Conservation (phyloP, 805 yeast genomes). For the Metschnikowia hibisci region DNA sequence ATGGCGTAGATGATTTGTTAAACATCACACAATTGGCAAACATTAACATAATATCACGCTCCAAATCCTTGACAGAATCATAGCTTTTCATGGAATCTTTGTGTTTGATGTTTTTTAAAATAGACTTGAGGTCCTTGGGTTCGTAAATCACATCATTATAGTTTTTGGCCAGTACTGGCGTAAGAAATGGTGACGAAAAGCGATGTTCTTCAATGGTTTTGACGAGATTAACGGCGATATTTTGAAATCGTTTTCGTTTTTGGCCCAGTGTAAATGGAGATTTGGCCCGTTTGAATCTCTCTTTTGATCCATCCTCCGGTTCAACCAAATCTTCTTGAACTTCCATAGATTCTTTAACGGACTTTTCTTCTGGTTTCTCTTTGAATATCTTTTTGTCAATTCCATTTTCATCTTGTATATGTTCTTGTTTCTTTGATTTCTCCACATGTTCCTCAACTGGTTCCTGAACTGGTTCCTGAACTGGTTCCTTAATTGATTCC, state of each 20-base stretch:
- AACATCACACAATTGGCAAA: constrained; percentile 84
- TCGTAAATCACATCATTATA: constrained; percentile 57
- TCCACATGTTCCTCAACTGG: too few species aligned
- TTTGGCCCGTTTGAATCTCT: not conserved
- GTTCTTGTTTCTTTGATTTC: too few species aligned
- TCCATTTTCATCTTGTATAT: too few species aligned
- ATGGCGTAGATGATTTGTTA: constrained; percentile 61
- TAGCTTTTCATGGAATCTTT: constrained; percentile 36
- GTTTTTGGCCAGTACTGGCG: constrained; percentile 71
- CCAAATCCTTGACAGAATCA: constrained; percentile 57
- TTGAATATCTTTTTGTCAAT: too few species aligned
- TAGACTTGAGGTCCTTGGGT: constrained; percentile 67
- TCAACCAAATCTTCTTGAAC: too few species aligned
- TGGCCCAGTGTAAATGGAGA: constrained; percentile 6
- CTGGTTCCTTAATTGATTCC: too few species aligned
- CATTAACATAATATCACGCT: constrained; percentile 69
- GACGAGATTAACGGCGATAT: constrained; percentile 57
- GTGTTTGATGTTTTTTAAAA: constrained; percentile 51
- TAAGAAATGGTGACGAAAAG: constrained; percentile 68
- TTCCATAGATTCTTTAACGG: too few species aligned
- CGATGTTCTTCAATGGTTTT: constrained; percentile 65
- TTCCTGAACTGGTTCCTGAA: too few species aligned
- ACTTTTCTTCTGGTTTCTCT: too few species aligned
- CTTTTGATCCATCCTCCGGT: not conserved
- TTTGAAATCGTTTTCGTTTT: constrained; percentile 50